Percentiles rank a stretch among this genome's conserved stretches.
These are phyloP conservation scores for Inonotus hispidus DNA, from an alignment of 1,284 basidiomycete species.

Conservation along the genomic window DNA sequence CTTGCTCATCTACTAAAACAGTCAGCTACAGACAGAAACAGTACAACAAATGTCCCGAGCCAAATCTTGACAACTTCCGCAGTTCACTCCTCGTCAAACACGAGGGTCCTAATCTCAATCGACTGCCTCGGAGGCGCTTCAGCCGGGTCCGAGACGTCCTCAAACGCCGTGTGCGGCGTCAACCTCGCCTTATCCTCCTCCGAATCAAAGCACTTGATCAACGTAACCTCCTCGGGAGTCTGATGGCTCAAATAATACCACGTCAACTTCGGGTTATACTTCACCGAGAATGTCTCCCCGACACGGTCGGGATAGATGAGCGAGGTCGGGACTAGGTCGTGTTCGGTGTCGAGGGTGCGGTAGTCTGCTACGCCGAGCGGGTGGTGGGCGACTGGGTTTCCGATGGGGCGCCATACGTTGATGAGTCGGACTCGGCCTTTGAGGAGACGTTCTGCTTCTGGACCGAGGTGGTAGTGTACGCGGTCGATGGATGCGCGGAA, in stretches of 20 bases:
- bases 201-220: conserved; percentile 35
- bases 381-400: conserved; percentile 37
- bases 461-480: conserved; percentile 47
- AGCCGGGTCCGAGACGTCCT: conserved; percentile 33
- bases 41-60: too few relatives aligned
- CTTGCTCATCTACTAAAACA: too few relatives aligned
- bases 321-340: conserved; percentile 32
- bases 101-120: conserved; percentile 38
- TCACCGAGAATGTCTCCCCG: conserved; percentile 33
- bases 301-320: conserved; percentile 32
- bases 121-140: conserved; percentile 38
- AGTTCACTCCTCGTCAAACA: conserved; percentile 28
- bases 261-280: conserved; percentile 23
- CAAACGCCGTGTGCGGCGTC: conserved; percentile 44
- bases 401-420: conserved; percentile 52
- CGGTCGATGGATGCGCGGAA: conserved; percentile 41
- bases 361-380: conserved; percentile 47
- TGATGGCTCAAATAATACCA: conserved; percentile 31
- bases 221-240: conserved; percentile 26
- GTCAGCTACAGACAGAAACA: too few relatives aligned
- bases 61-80: too few relatives aligned
- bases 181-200: conserved; percentile 34
- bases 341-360: conserved; percentile 31
- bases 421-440: conserved; percentile 50
- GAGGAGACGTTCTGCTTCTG: conserved; percentile 40